Percentiles rank a stretch among this genome's conserved stretches.
Evolutionary conservation across 202 grass and related monocot species (phyloP).

Genomic region (Schoenoplectus tabernaemontani): DNA sequence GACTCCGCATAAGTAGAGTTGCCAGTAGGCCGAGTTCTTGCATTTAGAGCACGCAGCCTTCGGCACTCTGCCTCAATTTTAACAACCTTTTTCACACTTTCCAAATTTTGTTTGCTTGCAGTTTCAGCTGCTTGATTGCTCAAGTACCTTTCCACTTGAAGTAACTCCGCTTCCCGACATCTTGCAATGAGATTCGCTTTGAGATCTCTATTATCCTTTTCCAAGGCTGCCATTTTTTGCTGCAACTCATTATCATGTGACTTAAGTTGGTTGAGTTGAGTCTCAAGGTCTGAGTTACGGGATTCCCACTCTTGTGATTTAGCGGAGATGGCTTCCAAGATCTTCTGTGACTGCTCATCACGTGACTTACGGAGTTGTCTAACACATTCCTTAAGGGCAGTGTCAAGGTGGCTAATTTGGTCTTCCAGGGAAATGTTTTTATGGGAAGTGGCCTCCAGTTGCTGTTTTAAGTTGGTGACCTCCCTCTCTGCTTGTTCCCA

Average conservation of each 20-base stretch:
- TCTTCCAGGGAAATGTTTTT: slow-evolving; percentile 64
- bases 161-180: slow-evolving; percentile 48
- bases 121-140: slow-evolving; percentile 87
- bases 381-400: slow-evolving; percentile 92
- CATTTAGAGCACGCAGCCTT: slow-evolving; percentile 41
- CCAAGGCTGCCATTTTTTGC: slow-evolving; percentile 39
- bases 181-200: slow-evolving; percentile 35
- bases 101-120: slow-evolving; percentile 89
- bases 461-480: slow-evolving; percentile 54
- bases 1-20: slow-evolving; percentile 56
- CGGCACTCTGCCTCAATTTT: slow-evolving; percentile 83
- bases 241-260: slow-evolving; percentile 36
- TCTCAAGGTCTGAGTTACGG: slow-evolving; percentile 47
- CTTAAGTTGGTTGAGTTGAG: slow-evolving; percentile 40
- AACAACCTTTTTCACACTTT: slow-evolving; percentile 71
- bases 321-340: slow-evolving; percentile 35
- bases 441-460: slow-evolving; percentile 58
- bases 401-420: slow-evolving; percentile 65
- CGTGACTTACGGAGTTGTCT: slow-evolving; percentile 73
- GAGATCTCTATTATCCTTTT: slow-evolving; percentile 67
- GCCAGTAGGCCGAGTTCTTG: slow-evolving; percentile 28
- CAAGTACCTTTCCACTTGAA: slow-evolving; percentile 68
- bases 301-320: slow-evolving; percentile 46
- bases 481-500: slow-evolving; percentile 95
- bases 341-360: slow-evolving; percentile 75